Evolutionary conservation across 495 filamentous ascomycete genomes (phyloP).

Genomic region (Rhypophila decipiens): DNA sequence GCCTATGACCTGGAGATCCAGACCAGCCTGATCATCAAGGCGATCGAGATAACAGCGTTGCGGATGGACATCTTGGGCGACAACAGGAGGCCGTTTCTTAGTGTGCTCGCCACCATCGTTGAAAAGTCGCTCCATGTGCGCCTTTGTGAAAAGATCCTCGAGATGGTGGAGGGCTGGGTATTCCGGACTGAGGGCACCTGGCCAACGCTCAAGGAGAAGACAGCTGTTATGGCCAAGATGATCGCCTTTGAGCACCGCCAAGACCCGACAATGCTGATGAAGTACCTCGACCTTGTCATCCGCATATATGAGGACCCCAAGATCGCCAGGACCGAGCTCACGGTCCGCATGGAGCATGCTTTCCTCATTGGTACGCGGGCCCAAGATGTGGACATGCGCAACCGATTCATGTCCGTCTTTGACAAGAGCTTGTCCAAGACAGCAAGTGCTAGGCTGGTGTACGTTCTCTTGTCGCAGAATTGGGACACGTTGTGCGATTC

Average conservation of each 20-base stretch:
- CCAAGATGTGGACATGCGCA: constrained; percentile 93
- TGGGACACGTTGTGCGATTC: constrained; percentile 94
- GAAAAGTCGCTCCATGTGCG: constrained; percentile 82
- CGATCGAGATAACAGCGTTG: constrained; percentile 81
- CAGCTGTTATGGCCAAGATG: constrained; percentile 96
- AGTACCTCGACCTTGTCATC: constrained; percentile 93
- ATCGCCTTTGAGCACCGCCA: constrained; percentile 79
- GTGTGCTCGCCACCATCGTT: constrained; percentile 86
- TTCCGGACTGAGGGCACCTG: constrained; percentile 89
- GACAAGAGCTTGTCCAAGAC: constrained; percentile 84
- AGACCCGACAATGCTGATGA: constrained; percentile 76
- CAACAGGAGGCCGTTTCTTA: constrained; percentile 84
- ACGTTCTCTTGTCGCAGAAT: constrained; percentile 87
- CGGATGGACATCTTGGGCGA: constrained; percentile 94
- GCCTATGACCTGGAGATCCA: constrained; percentile 77
- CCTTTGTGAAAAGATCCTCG: constrained; percentile 84
- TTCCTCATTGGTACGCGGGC: constrained; percentile 94
- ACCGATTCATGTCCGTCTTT: constrained; percentile 90
- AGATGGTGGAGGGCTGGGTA: constrained; percentile 93
- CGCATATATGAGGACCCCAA: constrained; percentile 95
- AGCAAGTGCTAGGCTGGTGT: constrained; percentile 76
- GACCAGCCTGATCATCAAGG: constrained; percentile 82
- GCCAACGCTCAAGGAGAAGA: constrained; percentile 97
- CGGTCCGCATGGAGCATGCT: constrained; percentile 92
- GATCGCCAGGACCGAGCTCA: constrained; percentile 90